A percentile compares a stretch with the other conserved stretches of the same genome.
Evolutionary conservation across 2,329 filamentous ascomycete species (phyloP).

Genomic region (Fusarium sp.): DNA sequence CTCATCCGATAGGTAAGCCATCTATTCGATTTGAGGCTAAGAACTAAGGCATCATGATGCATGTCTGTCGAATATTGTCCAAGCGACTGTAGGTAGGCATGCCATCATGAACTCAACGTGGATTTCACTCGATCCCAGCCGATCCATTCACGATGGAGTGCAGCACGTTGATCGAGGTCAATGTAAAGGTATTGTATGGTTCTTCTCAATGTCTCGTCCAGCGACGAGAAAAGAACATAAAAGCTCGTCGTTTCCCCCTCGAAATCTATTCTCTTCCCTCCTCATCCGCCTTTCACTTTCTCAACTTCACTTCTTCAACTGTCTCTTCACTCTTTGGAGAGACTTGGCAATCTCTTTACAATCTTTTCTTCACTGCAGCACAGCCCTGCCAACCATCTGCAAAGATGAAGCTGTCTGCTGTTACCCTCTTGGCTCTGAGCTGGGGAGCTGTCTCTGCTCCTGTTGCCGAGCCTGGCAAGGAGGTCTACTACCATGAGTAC

Average conservation of each 20-base stretch:
- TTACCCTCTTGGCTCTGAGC: conserved; percentile 6
- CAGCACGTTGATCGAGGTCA: background rate
- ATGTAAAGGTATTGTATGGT: too few species aligned
- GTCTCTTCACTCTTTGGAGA: background rate
- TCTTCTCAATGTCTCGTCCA: too few species aligned
- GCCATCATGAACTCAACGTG: background rate
- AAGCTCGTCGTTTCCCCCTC: background rate
- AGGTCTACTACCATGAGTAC: background rate
- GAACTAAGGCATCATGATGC: background rate
- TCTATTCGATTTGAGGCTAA: background rate
- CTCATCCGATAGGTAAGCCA: background rate
- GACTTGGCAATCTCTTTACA: background rate
- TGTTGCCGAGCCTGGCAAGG: background rate
- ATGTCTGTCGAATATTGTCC: background rate
- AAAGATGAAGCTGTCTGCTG: conserved; percentile 20
- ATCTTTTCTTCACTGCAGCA: background rate
- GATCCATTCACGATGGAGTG: background rate
- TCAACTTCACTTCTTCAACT: background rate
- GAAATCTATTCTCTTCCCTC: background rate
- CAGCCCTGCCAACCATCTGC: background rate
- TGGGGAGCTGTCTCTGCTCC: conserved; percentile 8
- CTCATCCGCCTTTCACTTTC: background rate
- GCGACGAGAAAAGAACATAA: background rate
- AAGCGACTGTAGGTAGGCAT: too few species aligned
- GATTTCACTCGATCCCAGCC: background rate